Conservation (phyloP, 805 yeast species). For the Kurtzmaniella cleridarum region DNA sequence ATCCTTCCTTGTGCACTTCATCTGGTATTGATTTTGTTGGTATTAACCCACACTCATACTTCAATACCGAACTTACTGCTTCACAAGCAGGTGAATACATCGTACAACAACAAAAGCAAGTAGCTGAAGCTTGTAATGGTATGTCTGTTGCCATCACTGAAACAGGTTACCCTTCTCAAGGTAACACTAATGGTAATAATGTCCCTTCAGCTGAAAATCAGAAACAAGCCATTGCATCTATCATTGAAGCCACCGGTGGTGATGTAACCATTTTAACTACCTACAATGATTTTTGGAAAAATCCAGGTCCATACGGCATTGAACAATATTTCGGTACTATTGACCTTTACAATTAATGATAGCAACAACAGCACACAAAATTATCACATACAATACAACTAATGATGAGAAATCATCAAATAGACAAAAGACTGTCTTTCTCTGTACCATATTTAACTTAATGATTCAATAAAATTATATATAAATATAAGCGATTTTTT, state of each 20-base stretch:
- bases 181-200: slow-evolving; percentile 65
- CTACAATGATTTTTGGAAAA: slow-evolving; percentile 83
- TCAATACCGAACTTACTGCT: slow-evolving; percentile 60
- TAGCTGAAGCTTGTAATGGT: slow-evolving; percentile 50
- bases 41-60: slow-evolving; percentile 82
- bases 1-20: slow-evolving; percentile 64
- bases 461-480: no score
- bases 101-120: slow-evolving; percentile 53
- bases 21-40: slow-evolving; percentile 80
- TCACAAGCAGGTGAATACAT: slow-evolving; percentile 67
- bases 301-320: slow-evolving; percentile 75
- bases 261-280: slow-evolving; percentile 71
- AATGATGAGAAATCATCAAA: no score
- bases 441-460: no score
- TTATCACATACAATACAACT: no score
- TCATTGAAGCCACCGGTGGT: slow-evolving; percentile 52
- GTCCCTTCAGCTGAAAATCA: slow-evolving; percentile 72
- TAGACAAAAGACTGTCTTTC: not conserved
- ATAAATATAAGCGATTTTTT: no score
- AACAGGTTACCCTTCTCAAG: slow-evolving; percentile 84
- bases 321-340: slow-evolving; percentile 83
- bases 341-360: slow-evolving; percentile 22
- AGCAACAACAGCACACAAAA: not conserved
- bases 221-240: slow-evolving; percentile 56
- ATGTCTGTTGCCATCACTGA: slow-evolving; percentile 64